Evolutionary conservation across 2,329 filamentous ascomycete species (phyloP).

Genomic region (Aureobasidium sp.): DNA sequence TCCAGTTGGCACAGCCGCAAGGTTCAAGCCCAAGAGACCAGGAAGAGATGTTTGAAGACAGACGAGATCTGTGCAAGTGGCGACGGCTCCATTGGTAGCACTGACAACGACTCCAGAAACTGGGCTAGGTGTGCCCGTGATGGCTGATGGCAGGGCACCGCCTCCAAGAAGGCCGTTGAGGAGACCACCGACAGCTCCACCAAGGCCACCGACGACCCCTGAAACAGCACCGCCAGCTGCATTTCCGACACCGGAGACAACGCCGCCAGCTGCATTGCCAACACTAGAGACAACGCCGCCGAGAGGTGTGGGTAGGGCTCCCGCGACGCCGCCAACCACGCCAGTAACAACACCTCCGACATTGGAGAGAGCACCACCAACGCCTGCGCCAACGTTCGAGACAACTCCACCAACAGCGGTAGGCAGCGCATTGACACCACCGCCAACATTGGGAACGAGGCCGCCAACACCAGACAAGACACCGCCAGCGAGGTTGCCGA

Average conservation of each 20-base stretch:
- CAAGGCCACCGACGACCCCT: neutral
- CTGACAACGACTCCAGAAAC: slow-evolving; percentile 10
- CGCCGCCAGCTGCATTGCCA: neutral
- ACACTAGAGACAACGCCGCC: slow-evolving; percentile 7
- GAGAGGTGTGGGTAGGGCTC: neutral
- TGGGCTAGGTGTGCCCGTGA: neutral
- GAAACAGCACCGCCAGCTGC: neutral
- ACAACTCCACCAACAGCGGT: neutral
- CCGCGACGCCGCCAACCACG: neutral
- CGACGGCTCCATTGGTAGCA: slow-evolving; percentile 10
- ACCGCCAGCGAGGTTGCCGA: neutral
- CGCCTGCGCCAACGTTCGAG: neutral
- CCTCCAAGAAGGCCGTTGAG: slow-evolving; percentile 6
- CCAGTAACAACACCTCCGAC: neutral
- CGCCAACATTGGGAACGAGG: neutral
- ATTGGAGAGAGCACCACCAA: neutral
- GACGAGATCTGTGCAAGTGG: slow-evolving; percentile 10
- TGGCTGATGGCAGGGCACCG: slow-evolving; percentile 4
- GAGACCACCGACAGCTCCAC: slow-evolving; percentile 1
- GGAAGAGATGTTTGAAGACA: slow-evolving; percentile 11
- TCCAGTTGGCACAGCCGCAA: neutral
- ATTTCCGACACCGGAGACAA: neutral
- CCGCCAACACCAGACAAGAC: neutral
- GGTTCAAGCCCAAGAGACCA: slow-evolving; percentile 1
- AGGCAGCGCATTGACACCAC: neutral